These are phyloP conservation scores for Cymbomonas tetramitiformis DNA, from an alignment of 139 green algal genomes.

Conservation along the genomic window DNA sequence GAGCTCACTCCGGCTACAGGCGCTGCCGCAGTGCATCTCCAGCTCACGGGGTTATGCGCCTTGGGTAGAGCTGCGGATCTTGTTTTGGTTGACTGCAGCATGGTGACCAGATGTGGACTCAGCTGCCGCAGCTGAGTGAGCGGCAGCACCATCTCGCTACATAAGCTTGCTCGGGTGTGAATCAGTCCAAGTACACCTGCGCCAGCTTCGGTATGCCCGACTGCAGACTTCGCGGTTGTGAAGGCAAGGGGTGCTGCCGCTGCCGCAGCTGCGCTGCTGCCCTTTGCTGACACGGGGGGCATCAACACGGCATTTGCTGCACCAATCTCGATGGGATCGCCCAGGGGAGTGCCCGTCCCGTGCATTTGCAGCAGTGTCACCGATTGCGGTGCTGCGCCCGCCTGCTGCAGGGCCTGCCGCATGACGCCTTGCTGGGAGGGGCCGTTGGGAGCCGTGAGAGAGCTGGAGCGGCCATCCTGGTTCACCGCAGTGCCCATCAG, in stretches of 20 bases:
- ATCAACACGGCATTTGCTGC: conserved; percentile 33
- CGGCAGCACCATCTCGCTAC: background rate
- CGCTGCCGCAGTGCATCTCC: too few relatives aligned
- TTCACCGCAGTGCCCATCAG: background rate
- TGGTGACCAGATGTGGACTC: conserved; percentile 55
- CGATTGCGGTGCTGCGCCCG: conserved; percentile 6
- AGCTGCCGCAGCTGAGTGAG: conserved; percentile 32
- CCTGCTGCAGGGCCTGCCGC: conserved; percentile 30
- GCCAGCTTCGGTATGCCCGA: conserved; percentile 70
- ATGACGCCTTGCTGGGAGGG: conserved; percentile 55
- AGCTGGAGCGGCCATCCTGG: conserved; percentile 8
- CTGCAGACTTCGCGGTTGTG: conserved; percentile 60
- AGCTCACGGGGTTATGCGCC: too few relatives aligned
- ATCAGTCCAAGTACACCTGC: conserved; percentile 52
- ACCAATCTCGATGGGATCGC: conserved; percentile 76
- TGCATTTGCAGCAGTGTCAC: conserved; percentile 49
- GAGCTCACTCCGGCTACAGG: conserved; percentile 53
- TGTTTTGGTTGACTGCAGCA: too few relatives aligned
- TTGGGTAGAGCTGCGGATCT: too few relatives aligned
- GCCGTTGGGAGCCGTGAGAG: conserved; percentile 17
- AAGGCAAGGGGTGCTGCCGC: too few relatives aligned
- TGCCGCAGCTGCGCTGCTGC: too few relatives aligned
- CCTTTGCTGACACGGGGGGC: too few relatives aligned
- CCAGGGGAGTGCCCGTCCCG: conserved; percentile 61
- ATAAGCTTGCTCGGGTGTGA: conserved; percentile 11